Percentiles rank a stretch among this genome's conserved stretches.
phyloP scores from a whole-genome alignment of 768 basidiomycete genomes.

The Leccinum olivaceopallidum region DNA sequence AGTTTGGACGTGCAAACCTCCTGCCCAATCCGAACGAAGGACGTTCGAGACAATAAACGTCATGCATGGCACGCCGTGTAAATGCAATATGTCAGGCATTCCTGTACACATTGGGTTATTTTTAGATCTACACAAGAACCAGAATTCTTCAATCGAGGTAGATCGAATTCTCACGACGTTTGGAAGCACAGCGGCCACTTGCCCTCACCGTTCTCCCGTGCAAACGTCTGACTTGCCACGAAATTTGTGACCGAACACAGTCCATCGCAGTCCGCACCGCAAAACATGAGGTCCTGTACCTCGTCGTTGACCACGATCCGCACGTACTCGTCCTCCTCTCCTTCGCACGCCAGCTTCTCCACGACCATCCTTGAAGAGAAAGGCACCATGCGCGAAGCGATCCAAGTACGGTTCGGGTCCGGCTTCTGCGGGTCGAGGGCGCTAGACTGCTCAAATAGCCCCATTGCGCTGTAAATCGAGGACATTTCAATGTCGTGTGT shows the following conservation, averaged over 20 bases:
- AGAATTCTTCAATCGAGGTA: no score
- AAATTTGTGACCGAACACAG: not conserved
- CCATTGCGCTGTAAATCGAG: conserved; percentile 62
- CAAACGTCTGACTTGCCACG: not conserved
- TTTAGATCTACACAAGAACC: not conserved
- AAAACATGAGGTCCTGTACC: not conserved
- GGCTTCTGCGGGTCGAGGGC: conserved; percentile 12
- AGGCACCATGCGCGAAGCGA: conserved; percentile 58
- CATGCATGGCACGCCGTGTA: not conserved
- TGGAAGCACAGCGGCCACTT: not conserved
- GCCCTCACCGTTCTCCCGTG: not conserved
- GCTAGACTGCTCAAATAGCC: conserved; percentile 47
- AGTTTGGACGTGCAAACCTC: not conserved
- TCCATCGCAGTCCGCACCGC: not conserved
- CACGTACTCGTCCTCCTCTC: conserved; percentile 45
- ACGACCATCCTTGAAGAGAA: conserved; percentile 67
- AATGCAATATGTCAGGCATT: not conserved
- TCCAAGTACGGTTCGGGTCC: conserved; percentile 46
- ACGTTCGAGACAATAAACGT: not conserved
- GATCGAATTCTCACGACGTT: not conserved
- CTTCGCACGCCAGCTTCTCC: conserved; percentile 58
- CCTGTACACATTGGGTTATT: not conserved
- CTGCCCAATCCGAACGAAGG: not conserved
- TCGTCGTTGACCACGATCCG: not conserved
- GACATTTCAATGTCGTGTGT: conserved; percentile 85